phyloP scores from a whole-genome alignment of 2,329 filamentous ascomycete genomes.

The Pyrenochaeta sp. region DNA sequence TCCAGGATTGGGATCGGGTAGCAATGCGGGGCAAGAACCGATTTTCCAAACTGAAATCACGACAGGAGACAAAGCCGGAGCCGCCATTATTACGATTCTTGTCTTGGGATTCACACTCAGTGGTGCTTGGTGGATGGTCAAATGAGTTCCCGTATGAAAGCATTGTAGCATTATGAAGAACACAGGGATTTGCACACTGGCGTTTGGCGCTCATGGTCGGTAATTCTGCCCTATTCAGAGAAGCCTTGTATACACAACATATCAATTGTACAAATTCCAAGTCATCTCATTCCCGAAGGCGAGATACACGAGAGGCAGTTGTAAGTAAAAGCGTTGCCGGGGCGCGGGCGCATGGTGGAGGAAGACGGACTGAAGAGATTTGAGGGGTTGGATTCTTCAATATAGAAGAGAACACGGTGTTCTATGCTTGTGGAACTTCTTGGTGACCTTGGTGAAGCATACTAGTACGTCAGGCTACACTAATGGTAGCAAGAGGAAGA shows the following conservation, averaged over 20 bases:
- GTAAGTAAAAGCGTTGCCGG: no score
- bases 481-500: no score
- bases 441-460: neutral
- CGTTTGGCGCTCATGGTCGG: neutral
- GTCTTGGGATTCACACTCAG: slow-evolving; percentile 10
- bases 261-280: no score
- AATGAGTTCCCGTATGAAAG: neutral
- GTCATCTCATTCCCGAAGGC: no score
- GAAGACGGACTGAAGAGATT: no score
- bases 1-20: slow-evolving; percentile 46
- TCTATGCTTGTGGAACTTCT: neutral
- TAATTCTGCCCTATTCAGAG: no score
- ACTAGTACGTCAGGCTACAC: no score
- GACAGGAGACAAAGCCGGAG: slow-evolving; percentile 52
- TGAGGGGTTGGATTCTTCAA: no score
- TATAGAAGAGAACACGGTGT: no score
- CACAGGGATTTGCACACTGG: neutral
- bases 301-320: no score
- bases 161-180: neutral
- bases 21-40: slow-evolving; percentile 25
- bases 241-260: no score
- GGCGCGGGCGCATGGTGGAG: no score
- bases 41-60: slow-evolving; percentile 33
- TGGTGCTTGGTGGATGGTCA: neutral
- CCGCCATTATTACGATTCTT: slow-evolving; percentile 52